Evolutionary conservation across 2,329 filamentous ascomycete genomes (phyloP), one percentile per base, ranked within the genome.

Genomic region (Samsoniella hepiali): DNA sequence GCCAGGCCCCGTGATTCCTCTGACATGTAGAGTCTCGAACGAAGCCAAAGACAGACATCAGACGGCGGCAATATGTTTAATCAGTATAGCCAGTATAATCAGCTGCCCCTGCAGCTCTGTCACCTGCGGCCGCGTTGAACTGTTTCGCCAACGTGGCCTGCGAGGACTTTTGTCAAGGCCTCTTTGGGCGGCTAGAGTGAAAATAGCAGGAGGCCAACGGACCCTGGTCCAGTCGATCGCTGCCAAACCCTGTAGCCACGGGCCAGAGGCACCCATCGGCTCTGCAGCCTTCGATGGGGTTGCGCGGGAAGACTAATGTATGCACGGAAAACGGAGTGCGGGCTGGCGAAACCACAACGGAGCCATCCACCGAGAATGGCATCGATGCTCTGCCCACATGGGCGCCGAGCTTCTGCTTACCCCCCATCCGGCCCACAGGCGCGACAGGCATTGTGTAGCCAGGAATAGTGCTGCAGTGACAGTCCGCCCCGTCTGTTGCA

Each of bases 261-360:
- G 58, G 38, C 2, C 32, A 32, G 11, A 36, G 36, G 15, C 58
- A 51, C 13, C n/a, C 58, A 56, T 56, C 51, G 51, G 59, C 50
- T 55, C 51, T 62, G 59, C 59, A 62, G 51, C 38, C 51, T 47
- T 62, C 32, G 59, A 62, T 62, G 59, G 51, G 51, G 59, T 62
- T 56, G 53, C 50, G 56, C 63, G 63, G 58, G 63, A 64, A 61
- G 63, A 45, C 51, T 64, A 61, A 61, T 57, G 56, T 59, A 60
- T 61, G 58, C 58, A 61, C 49, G 50, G 40, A 55, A 56, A 62
- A 56, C 59, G 59, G 59, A 62, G 59, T 40, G 32, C 44, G 57
- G 54, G 42, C 58, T 60, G 27, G 62, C 62, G 47, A 59, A 63
- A 63, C 62, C 55, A 63, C 13, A 32, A 54, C 55, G 47, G 40